Evolutionary conservation across 306 rosid species (phyloP), one percentile per base, ranked within the genome.

Genomic region (Alnus glutinosa): DNA sequence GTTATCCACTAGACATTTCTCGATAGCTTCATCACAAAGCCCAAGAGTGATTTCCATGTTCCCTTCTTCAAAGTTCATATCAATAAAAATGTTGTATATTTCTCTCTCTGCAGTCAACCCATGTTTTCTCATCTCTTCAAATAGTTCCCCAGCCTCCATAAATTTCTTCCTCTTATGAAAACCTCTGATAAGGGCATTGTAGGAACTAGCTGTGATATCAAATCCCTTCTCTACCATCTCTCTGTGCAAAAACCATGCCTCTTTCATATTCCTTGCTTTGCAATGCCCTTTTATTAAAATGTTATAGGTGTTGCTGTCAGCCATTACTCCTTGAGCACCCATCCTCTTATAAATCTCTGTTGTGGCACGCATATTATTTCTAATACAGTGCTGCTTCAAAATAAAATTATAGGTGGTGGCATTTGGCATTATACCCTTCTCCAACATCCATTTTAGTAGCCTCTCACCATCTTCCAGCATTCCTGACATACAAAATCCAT

Each of bases 1-100:
- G 48, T 81, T 52, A 64, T 63, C 89, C 73, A 89, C 81, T 34
- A 86, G 93, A 88, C 87, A 90, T 78, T 90, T 88, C 85, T 94
- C 98, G 55, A 92, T 90, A 18, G 94, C 88, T 81, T 92, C 94
- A 81, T 94, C 97, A 77, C 97, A 94, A 75, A 94, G 97, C 81
- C 88, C 85, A 50, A 94, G 97, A 52, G 93, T 85, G 57, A 59
- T 69, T 57, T 89, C 94, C 86, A 89, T 71, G 83, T 94, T 88
- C 80, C 97, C 98, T 85, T 92, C 96, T 75, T 85, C 86, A 74
- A 88, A 90, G 87, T 86, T 89, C 71, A 90, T 71, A 63, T 94
- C 93, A 78, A 89, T 89, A n/a, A 94, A 92, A 77, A 89, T 85
- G 83, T 85, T 89, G 81, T 90, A 94, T 78, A 90, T 86, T 82